These are phyloP conservation scores for Ramichloridium luteum DNA, from an alignment of 2,329 filamentous ascomycete species.

Conservation along the genomic window DNA sequence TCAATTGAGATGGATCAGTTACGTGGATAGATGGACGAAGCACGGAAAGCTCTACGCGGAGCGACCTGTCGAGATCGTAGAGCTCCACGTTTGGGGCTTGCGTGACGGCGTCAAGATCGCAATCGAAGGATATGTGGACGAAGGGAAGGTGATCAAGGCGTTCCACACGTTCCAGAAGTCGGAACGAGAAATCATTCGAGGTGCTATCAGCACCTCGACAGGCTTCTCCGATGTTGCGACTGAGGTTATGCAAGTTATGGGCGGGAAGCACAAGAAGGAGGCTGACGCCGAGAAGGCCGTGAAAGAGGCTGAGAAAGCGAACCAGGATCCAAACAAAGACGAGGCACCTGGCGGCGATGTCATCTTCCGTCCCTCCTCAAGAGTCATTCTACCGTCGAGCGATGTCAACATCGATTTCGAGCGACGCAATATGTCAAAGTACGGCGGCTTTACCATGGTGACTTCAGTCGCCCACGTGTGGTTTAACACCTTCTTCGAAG, in stretches of 20 bases:
- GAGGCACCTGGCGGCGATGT: constrained; percentile 48
- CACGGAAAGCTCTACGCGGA: constrained; percentile 60
- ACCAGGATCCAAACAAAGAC: constrained; percentile 8
- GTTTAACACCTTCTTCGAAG: constrained; percentile 95
- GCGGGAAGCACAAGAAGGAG: constrained; percentile 17
- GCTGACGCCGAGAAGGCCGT: constrained; percentile 10
- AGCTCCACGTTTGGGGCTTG: constrained; percentile 83
- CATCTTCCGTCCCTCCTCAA: constrained; percentile 59
- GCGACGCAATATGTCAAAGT: constrained; percentile 65
- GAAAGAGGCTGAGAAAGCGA: constrained; percentile 12
- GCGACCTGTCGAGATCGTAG: constrained; percentile 67
- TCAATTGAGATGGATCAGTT: constrained; percentile 75
- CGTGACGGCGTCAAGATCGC: constrained; percentile 77
- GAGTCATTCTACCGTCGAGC: constrained; percentile 61
- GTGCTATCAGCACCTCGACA: constrained; percentile 35
- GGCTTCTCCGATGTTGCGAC: constrained; percentile 34
- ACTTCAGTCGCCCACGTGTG: constrained; percentile 89
- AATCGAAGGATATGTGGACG: constrained; percentile 75
- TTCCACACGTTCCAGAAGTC: constrained; percentile 67
- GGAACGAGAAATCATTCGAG: constrained; percentile 57
- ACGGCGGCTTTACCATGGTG: constrained; percentile 72
- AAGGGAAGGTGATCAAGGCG: constrained; percentile 72
- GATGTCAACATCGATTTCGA: constrained; percentile 89
- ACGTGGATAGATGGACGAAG: constrained; percentile 78
- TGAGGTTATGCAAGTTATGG: constrained; percentile 29